Evolutionary conservation across 257 asterid genomes (phyloP).

Genomic region (Solanum sitiens): DNA sequence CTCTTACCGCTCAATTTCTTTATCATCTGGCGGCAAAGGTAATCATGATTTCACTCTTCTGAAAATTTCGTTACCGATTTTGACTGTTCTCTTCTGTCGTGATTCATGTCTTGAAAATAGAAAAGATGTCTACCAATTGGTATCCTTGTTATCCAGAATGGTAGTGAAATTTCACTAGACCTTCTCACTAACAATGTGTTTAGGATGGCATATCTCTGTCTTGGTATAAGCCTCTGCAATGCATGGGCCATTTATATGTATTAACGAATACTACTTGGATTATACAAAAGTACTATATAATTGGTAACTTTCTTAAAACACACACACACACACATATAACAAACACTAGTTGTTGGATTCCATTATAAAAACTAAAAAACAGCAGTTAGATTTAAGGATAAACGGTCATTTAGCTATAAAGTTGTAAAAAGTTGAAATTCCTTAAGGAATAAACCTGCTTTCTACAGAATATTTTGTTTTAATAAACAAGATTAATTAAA

Average conservation of each 20-base stretch:
- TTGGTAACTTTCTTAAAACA: background rate
- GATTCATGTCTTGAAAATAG: background rate
- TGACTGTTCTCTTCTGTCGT: background rate
- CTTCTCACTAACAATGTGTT: background rate
- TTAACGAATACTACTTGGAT: background rate
- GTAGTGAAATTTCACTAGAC: background rate
- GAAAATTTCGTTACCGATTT: background rate
- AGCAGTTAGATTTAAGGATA: background rate
- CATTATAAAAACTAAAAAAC: background rate
- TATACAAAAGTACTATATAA: background rate
- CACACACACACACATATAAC: background rate
- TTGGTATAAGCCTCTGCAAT: background rate
- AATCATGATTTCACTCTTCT: conserved; percentile 5
- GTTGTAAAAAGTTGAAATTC: background rate
- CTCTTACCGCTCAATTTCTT: conserved; percentile 86
- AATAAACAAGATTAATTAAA: background rate
- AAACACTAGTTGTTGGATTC: background rate
- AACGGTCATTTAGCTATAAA: background rate
- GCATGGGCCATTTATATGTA: background rate
- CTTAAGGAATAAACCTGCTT: background rate
- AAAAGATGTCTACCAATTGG: background rate
- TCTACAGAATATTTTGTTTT: background rate
- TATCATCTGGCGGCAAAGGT: conserved; percentile 89
- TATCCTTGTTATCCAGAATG: background rate
- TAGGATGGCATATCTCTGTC: background rate